Percentiles rank a stretch among this genome's conserved stretches.
Evolutionary conservation across 2,329 filamentous ascomycete species (phyloP).

Genomic region (Zasmidium citrigriseum): DNA sequence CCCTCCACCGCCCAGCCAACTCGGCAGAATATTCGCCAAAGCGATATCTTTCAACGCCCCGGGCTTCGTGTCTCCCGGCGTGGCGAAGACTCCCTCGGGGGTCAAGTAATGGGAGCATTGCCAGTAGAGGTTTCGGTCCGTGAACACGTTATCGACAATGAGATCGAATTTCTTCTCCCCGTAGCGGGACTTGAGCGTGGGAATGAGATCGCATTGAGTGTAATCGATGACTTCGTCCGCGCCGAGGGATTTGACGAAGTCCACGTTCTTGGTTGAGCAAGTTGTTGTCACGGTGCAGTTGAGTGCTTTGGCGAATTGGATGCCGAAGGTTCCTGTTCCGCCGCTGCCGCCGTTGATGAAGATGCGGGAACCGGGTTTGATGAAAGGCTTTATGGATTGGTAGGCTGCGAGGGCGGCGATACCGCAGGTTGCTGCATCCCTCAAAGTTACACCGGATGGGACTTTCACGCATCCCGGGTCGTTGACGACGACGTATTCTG

Average conservation of each 20-base stretch:
- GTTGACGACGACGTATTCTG: slow-evolving; percentile 41
- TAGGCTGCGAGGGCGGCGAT: slow-evolving; percentile 42
- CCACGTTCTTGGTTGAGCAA: slow-evolving; percentile 60
- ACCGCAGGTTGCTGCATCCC: slow-evolving; percentile 36
- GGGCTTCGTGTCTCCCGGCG: slow-evolving; percentile 22
- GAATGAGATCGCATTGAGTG: slow-evolving; percentile 50
- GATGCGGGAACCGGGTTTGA: slow-evolving; percentile 49
- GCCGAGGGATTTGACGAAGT: slow-evolving; percentile 59
- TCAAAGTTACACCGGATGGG: slow-evolving; percentile 44
- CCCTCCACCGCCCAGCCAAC: slow-evolving; percentile 54
- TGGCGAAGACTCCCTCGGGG: slow-evolving; percentile 49
- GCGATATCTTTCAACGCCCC: slow-evolving; percentile 19
- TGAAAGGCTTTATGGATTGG: slow-evolving; percentile 38
- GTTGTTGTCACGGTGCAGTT: slow-evolving; percentile 61
- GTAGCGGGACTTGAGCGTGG: slow-evolving; percentile 47
- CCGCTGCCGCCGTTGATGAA: slow-evolving; percentile 68
- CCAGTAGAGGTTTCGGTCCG: slow-evolving; percentile 54
- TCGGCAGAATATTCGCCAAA: slow-evolving; percentile 44
- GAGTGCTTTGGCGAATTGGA: slow-evolving; percentile 64
- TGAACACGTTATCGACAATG: slow-evolving; percentile 61
- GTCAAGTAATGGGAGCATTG: slow-evolving; percentile 54
- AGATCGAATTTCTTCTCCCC: slow-evolving; percentile 51
- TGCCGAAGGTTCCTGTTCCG: slow-evolving; percentile 60
- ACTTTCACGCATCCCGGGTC: slow-evolving; percentile 39
- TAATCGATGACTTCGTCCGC: slow-evolving; percentile 67